These are phyloP conservation scores for Clonostachys sp. DNA, from an alignment of 2,329 filamentous ascomycete genomes.

Conservation along the genomic window DNA sequence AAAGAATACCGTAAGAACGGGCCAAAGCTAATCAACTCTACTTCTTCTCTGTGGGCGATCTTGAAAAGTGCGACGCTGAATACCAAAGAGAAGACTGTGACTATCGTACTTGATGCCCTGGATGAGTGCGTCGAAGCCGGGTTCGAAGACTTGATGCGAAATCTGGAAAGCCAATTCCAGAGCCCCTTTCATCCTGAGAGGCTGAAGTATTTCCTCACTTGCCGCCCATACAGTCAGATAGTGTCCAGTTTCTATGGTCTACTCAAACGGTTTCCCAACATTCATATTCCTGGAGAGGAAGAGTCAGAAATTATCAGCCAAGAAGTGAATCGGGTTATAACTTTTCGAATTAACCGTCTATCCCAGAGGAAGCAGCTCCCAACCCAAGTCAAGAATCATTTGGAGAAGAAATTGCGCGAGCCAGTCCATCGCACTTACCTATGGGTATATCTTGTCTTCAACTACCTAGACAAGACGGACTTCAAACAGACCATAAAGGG, in stretches of 20 bases:
- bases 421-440: slow-evolving; percentile 26
- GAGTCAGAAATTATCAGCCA: slow-evolving; percentile 23
- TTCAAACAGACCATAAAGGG: slow-evolving; percentile 13
- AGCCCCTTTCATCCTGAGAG: not conserved
- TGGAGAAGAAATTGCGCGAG: slow-evolving; percentile 10
- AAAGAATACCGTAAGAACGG: slow-evolving; percentile 14
- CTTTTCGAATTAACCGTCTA: slow-evolving; percentile 13
- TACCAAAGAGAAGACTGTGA: slow-evolving; percentile 15
- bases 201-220: slow-evolving; percentile 26
- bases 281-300: slow-evolving; percentile 27
- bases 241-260: slow-evolving; percentile 13
- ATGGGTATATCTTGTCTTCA: slow-evolving; percentile 27
- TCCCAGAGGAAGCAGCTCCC: slow-evolving; percentile 8
- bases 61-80: slow-evolving; percentile 16
- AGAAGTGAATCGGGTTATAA: slow-evolving; percentile 29
- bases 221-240: slow-evolving; percentile 23
- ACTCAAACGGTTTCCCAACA: slow-evolving; percentile 12
- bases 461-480: slow-evolving; percentile 14
- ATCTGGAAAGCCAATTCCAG: slow-evolving; percentile 2
- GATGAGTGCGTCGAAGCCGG: slow-evolving; percentile 26
- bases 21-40: slow-evolving; percentile 9
- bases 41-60: slow-evolving; percentile 23
- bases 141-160: slow-evolving; percentile 9
- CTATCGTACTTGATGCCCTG: slow-evolving; percentile 30
- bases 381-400: not conserved